Evolutionary conservation across 805 yeast species (phyloP).

Genomic region (Candida alai): DNA sequence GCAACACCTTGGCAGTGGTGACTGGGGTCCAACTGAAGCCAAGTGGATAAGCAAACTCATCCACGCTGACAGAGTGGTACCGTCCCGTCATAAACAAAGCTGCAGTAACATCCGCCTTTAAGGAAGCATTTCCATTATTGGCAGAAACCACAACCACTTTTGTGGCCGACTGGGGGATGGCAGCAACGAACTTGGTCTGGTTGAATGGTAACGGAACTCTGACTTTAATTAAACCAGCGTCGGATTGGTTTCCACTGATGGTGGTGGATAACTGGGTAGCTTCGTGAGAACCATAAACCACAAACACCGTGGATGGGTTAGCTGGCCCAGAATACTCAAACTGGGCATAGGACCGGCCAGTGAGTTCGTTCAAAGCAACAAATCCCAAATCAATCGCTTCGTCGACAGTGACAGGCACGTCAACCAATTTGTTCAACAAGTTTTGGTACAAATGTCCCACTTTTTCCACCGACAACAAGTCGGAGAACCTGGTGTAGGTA

Average conservation of each 20-base stretch:
- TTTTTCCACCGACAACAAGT: constrained; percentile 41
- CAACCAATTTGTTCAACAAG: constrained; percentile 25
- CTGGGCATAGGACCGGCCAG: constrained; percentile 52
- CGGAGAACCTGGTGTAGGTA: constrained; percentile 44
- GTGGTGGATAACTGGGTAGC: constrained; percentile 49
- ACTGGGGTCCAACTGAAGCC: constrained; percentile 54
- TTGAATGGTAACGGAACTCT: constrained; percentile 83
- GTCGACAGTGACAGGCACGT: constrained; percentile 27
- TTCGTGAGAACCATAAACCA: constrained; percentile 73
- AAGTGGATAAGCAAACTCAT: constrained; percentile 51
- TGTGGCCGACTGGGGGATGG: constrained; percentile 56
- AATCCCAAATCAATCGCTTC: constrained; percentile 44
- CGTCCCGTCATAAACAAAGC: constrained; percentile 55
- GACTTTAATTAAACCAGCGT: constrained; percentile 64
- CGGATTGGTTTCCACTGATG: constrained; percentile 32
- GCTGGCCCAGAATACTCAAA: constrained; percentile 69
- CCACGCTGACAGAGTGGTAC: constrained; percentile 35
- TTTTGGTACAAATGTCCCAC: constrained; percentile 36
- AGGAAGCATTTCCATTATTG: constrained; percentile 25
- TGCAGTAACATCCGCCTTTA: constrained; percentile 72
- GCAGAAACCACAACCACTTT: constrained; percentile 56
- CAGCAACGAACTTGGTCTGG: constrained; percentile 50
- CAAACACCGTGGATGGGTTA: constrained; percentile 70
- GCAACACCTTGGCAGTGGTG: constrained; percentile 47
- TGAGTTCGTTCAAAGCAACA: constrained; percentile 45